A percentile compares a stretch with the other conserved stretches of the same genome.
Conservation (phyloP, 495 filamentous ascomycete genomes). For the Penicillium angulare region DNA sequence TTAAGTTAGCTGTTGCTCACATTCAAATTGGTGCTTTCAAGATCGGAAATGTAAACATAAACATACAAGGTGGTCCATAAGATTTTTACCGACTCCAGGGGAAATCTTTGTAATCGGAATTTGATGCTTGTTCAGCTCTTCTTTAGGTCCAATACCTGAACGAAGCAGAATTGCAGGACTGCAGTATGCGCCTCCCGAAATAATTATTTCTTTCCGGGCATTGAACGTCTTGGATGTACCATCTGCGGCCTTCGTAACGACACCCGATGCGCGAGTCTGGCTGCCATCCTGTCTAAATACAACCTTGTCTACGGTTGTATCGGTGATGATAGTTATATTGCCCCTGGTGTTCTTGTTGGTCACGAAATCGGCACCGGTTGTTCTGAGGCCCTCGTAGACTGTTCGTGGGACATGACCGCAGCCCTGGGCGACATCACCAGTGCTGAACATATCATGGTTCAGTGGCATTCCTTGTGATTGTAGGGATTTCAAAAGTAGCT, state of each 20-base stretch:
- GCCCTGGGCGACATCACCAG: slow-evolving; percentile 46
- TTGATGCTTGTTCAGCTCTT: slow-evolving; percentile 43
- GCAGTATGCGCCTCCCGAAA: slow-evolving; percentile 55
- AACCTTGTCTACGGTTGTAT: slow-evolving; percentile 38
- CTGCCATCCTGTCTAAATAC: slow-evolving; percentile 16
- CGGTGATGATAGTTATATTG: slow-evolving; percentile 39
- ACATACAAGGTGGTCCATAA: slow-evolving; percentile 52
- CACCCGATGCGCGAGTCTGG: slow-evolving; percentile 26
- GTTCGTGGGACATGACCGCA: slow-evolving; percentile 53
- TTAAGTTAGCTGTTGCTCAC: not conserved
- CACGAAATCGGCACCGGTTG: slow-evolving; percentile 48
- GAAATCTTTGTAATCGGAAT: slow-evolving; percentile 48
- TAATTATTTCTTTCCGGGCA: slow-evolving; percentile 48
- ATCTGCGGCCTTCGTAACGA: slow-evolving; percentile 20
- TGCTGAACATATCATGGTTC: slow-evolving; percentile 50
- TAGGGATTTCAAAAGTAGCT: slow-evolving; percentile 47
- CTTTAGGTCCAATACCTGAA: slow-evolving; percentile 51
- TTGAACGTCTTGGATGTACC: slow-evolving; percentile 29
- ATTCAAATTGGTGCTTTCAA: not conserved
- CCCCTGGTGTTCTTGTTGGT: slow-evolving; percentile 32
- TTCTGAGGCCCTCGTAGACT: slow-evolving; percentile 47
- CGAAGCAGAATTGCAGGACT: slow-evolving; percentile 56
- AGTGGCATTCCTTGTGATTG: slow-evolving; percentile 44
- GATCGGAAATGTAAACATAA: not conserved
- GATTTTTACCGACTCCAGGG: slow-evolving; percentile 55